Percentiles rank a stretch among this genome's conserved stretches.
These are phyloP conservation scores for Hymenoscyphus repandus DNA, from an alignment of 2,329 filamentous ascomycete species.

Conservation along the genomic window DNA sequence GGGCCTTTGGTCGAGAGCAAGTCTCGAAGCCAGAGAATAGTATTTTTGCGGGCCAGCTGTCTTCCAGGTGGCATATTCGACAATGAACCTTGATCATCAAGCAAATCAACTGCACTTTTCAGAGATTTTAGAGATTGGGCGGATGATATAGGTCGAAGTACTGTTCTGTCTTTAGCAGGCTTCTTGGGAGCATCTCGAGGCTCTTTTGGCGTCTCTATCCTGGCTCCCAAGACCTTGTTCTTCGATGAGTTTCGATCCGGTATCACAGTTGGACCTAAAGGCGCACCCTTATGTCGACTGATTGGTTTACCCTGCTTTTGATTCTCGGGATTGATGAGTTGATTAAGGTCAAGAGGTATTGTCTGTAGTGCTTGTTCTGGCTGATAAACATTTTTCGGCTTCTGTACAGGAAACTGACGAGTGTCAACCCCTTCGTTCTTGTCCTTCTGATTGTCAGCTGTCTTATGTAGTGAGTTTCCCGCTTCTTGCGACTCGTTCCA, in stretches of 20 bases:
- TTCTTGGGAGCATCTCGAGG: too few relatives aligned
- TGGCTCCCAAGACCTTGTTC: conserved; percentile 14
- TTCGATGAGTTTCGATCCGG: conserved; percentile 21
- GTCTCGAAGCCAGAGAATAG: conserved; percentile 27
- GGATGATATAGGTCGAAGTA: conserved; percentile 16
- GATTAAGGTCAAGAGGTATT: conserved; percentile 11
- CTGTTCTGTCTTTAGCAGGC: conserved; percentile 1
- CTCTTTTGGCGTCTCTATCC: conserved; percentile 6
- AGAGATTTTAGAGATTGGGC: conserved; percentile 10
- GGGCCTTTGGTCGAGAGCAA: conserved; percentile 22
- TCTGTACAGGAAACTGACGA: too few relatives aligned
- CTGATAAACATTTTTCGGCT: conserved; percentile 1
- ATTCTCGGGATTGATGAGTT: conserved; percentile 6
- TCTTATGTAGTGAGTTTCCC: background rate
- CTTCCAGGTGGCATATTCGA: conserved; percentile 9
- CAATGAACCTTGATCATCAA: conserved; percentile 6
- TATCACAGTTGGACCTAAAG: conserved; percentile 9
- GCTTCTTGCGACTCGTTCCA: conserved; percentile 9
- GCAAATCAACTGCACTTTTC: background rate
- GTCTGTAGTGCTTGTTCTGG: conserved; percentile 10
- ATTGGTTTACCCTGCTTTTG: conserved; percentile 3
- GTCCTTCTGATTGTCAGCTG: background rate
- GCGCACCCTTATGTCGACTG: too few relatives aligned
- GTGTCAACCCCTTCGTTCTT: background rate
- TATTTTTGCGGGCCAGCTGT: conserved; percentile 16